These are phyloP conservation scores for Cytospora paraplurivora DNA, from an alignment of 2,329 filamentous ascomycete species.

Conservation along the genomic window DNA sequence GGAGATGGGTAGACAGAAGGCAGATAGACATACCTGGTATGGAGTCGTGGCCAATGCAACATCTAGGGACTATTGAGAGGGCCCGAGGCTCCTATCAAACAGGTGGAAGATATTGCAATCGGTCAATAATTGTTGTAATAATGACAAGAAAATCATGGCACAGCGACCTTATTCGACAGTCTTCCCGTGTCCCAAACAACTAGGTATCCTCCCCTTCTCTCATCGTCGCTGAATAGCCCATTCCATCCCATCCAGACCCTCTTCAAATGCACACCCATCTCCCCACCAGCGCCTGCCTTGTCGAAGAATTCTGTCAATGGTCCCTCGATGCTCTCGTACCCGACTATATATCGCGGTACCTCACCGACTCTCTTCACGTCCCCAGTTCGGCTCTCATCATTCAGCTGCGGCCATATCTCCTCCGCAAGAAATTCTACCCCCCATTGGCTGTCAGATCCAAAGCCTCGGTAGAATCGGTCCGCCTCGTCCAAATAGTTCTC, in stretches of 20 bases:
- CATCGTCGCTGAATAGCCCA: slow-evolving; percentile 65
- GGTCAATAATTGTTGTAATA: neutral
- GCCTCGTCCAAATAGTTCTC: slow-evolving; percentile 81
- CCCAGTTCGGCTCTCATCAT: neutral
- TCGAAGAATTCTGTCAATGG: slow-evolving; percentile 49
- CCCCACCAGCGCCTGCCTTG: slow-evolving; percentile 38
- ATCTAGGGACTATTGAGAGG: neutral
- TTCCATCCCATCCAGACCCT: slow-evolving; percentile 61
- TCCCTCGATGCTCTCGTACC: slow-evolving; percentile 60
- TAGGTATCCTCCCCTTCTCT: slow-evolving; percentile 56
- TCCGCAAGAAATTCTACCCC: slow-evolving; percentile 53
- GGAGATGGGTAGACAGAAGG: neutral
- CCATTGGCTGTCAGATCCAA: slow-evolving; percentile 33
- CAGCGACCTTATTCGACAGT: slow-evolving; percentile 28
- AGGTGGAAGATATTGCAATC: neutral
- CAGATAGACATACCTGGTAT: neutral
- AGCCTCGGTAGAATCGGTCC: slow-evolving; percentile 80
- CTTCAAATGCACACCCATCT: slow-evolving; percentile 45
- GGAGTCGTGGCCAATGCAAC: neutral
- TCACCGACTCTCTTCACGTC: slow-evolving; percentile 24
- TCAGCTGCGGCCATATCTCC: slow-evolving; percentile 49
- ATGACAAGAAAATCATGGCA: neutral
- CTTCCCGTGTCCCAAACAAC: slow-evolving; percentile 61
- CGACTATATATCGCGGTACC: slow-evolving; percentile 60
- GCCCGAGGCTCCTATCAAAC: neutral